phyloP scores from a whole-genome alignment of 805 yeast genomes.

The Cyberlindnera galapagoensis region DNA sequence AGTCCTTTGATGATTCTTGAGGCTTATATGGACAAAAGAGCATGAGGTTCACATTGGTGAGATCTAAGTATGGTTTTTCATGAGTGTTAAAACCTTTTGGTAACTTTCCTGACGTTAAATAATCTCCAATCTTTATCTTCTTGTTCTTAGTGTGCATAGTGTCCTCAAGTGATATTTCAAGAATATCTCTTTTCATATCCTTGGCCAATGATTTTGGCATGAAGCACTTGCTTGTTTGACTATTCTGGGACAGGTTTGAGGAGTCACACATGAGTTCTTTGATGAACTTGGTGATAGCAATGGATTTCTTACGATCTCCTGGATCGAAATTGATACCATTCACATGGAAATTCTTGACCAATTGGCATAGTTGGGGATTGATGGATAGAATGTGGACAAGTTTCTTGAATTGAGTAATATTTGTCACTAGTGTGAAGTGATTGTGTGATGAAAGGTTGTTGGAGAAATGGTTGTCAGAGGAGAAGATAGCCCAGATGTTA shows the following conservation, averaged over 20 bases:
- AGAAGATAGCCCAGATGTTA: slow-evolving; percentile 11
- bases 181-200: slow-evolving; percentile 1
- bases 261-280: slow-evolving; percentile 1
- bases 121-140: slow-evolving; percentile 3
- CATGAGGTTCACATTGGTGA: slow-evolving; percentile 7
- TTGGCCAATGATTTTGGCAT: slow-evolving; percentile 2
- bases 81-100: background rate
- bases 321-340: background rate
- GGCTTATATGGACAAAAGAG: slow-evolving; percentile 15
- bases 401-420: slow-evolving; percentile 1
- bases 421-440: slow-evolving; percentile 7
- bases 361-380: slow-evolving; percentile 3
- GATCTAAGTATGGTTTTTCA: too few relatives aligned
- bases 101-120: slow-evolving; percentile 1
- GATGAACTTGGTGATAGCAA: slow-evolving; percentile 3
- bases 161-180: slow-evolving; percentile 4
- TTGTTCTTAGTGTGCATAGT: background rate
- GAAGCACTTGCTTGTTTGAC: slow-evolving; percentile 6
- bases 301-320: slow-evolving; percentile 1
- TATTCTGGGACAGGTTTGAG: background rate
- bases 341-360: slow-evolving; percentile 2
- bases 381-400: slow-evolving; percentile 4
- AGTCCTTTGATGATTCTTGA: slow-evolving; percentile 4
- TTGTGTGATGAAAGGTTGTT: background rate
- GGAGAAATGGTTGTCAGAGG: slow-evolving; percentile 8